Evolutionary conservation across 495 filamentous ascomycete genomes (phyloP).

Genomic region (Schizothecium vesticola): DNA sequence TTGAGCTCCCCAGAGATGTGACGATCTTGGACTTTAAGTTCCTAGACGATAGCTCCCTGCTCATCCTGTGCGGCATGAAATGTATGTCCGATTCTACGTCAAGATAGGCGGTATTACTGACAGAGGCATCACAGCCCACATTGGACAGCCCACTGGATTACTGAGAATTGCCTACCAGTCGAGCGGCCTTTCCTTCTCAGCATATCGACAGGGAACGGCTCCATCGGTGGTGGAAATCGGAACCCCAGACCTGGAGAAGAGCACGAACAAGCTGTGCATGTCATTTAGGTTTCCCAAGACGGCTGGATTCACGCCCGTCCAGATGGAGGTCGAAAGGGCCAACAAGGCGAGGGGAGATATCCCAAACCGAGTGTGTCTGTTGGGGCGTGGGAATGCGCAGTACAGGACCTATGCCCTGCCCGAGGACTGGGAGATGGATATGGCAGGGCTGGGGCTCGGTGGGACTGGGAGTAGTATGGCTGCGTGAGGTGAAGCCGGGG

Average conservation of each 20-base stretch:
- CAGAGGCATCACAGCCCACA: not conserved
- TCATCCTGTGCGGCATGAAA: constrained; percentile 38
- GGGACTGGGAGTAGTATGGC: not conserved
- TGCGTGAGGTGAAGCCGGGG: not conserved
- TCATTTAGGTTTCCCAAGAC: constrained; percentile 27
- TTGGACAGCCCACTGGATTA: not conserved
- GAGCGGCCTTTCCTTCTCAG: constrained; percentile 4
- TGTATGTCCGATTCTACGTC: constrained; percentile 20
- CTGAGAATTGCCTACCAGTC: not conserved
- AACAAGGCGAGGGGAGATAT: constrained; percentile 32
- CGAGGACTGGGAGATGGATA: constrained; percentile 13
- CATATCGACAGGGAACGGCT: constrained; percentile 6
- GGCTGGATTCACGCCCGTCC: constrained; percentile 36
- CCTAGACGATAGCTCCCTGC: constrained; percentile 36
- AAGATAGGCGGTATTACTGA: not conserved
- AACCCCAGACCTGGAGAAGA: not conserved
- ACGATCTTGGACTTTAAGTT: constrained; percentile 48
- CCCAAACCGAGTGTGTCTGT: constrained; percentile 38
- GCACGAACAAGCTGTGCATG: constrained; percentile 9
- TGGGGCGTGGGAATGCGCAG: constrained; percentile 38
- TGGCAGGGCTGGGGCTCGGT: not conserved
- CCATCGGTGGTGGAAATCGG: not conserved
- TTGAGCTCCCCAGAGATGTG: constrained; percentile 36
- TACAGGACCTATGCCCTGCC: constrained; percentile 42
- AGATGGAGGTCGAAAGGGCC: constrained; percentile 43